phyloP scores from a whole-genome alignment of 1,139 yeast genomes.

The Pneumocystis murina region DNA sequence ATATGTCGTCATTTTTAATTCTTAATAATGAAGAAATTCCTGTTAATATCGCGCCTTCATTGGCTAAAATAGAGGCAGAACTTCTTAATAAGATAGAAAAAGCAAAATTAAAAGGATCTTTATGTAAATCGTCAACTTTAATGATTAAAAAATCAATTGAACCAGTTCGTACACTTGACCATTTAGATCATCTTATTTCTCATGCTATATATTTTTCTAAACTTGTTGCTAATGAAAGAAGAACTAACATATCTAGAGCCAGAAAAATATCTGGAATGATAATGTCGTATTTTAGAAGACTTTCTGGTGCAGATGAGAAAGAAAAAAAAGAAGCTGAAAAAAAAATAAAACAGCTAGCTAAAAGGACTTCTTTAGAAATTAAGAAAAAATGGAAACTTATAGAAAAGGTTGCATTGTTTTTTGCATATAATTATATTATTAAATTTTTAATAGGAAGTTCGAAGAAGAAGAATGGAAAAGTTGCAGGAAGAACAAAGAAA shows the following conservation, averaged over 20 bases:
- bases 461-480: slow-evolving; percentile 26
- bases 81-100: slow-evolving; percentile 32
- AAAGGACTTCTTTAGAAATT: slow-evolving; percentile 68
- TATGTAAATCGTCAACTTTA: slow-evolving; percentile 27
- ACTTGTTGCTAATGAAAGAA: slow-evolving; percentile 52
- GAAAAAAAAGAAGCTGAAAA: slow-evolving; percentile 45
- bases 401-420: slow-evolving; percentile 53
- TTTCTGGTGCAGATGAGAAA: slow-evolving; percentile 79
- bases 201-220: slow-evolving; percentile 67
- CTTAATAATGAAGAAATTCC: slow-evolving; percentile 45
- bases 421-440: not conserved
- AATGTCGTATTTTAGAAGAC: slow-evolving; percentile 72
- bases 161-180: slow-evolving; percentile 37
- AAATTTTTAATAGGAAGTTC: slow-evolving; percentile 19
- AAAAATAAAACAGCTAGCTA: slow-evolving; percentile 47
- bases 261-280: slow-evolving; percentile 67
- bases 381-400: slow-evolving; percentile 86
- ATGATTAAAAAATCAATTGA: slow-evolving; percentile 26
- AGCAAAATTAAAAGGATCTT: slow-evolving; percentile 37
- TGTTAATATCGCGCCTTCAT: slow-evolving; percentile 33
- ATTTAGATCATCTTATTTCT: slow-evolving; percentile 54
- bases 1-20: slow-evolving; percentile 38
- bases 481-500: slow-evolving; percentile 38
- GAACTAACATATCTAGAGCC: slow-evolving; percentile 50
- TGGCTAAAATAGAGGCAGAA: slow-evolving; percentile 31